Conservation (phyloP, 1,139 yeast species). For the Saccharomyces pastorianus region DNA sequence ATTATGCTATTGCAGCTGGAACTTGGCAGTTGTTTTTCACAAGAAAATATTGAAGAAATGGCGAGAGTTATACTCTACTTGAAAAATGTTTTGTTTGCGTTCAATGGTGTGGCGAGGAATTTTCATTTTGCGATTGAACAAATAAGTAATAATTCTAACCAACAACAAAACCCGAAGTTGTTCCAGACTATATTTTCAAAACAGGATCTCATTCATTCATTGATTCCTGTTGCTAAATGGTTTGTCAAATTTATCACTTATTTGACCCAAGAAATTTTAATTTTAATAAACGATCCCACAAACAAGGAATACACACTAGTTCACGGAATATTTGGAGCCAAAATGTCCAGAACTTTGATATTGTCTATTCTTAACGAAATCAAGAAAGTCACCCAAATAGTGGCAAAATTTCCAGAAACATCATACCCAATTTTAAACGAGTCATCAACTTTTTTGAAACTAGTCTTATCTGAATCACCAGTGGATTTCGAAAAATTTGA, state of each 20-base stretch:
- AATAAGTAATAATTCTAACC: slow-evolving; percentile 14
- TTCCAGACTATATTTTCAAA: slow-evolving; percentile 32
- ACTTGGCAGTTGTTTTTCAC: slow-evolving; percentile 24
- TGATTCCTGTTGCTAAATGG: slow-evolving; percentile 32
- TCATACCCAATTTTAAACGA: slow-evolving; percentile 30
- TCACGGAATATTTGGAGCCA: slow-evolving; percentile 29
- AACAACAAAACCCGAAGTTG: slow-evolving; percentile 22
- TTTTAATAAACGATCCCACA: slow-evolving; percentile 22
- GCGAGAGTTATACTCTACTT: slow-evolving; percentile 28
- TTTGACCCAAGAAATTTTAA: slow-evolving; percentile 27
- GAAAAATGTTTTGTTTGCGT: slow-evolving; percentile 31
- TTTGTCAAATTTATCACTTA: slow-evolving; percentile 29
- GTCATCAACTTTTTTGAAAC: slow-evolving; percentile 28
- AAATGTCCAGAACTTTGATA: slow-evolving; percentile 28
- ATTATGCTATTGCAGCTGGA: slow-evolving; percentile 30
- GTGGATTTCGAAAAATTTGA: slow-evolving; percentile 31
- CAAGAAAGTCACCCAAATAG: slow-evolving; percentile 26
- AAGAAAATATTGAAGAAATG: slow-evolving; percentile 26
- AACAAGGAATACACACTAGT: slow-evolving; percentile 23
- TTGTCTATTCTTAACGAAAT: slow-evolving; percentile 29
- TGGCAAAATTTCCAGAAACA: slow-evolving; percentile 30
- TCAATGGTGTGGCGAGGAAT: slow-evolving; percentile 32
- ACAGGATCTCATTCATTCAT: slow-evolving; percentile 30
- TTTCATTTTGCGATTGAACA: slow-evolving; percentile 31
- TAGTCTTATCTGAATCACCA: slow-evolving; percentile 28